These are phyloP conservation scores for Gloeostereum incarnatum DNA, from an alignment of 768 basidiomycete species.

Conservation along the genomic window DNA sequence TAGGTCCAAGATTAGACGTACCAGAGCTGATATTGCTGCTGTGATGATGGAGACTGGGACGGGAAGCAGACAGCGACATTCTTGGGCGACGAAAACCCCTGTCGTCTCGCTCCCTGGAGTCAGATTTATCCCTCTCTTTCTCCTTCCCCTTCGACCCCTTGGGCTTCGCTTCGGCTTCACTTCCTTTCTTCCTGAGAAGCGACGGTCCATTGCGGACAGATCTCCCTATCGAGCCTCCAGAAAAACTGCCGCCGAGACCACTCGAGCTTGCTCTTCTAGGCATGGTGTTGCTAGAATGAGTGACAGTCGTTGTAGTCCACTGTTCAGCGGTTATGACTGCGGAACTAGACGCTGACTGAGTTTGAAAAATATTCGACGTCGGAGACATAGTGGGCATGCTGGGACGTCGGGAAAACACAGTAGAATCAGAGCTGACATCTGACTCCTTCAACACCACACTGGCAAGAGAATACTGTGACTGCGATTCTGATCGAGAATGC, in stretches of 20 bases:
- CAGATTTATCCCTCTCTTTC: conserved; percentile 11
- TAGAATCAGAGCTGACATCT: not conserved
- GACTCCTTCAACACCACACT: not conserved
- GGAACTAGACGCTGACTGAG: conserved; percentile 3
- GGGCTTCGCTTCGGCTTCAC: conserved; percentile 10
- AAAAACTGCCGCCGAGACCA: conserved; percentile 7
- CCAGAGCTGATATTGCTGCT: not conserved
- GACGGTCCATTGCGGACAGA: conserved; percentile 11
- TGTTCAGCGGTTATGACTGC: not conserved
- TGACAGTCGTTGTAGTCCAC: conserved; percentile 12
- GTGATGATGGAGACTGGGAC: not conserved
- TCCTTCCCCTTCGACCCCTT: conserved; percentile 16
- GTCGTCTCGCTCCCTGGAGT: not conserved
- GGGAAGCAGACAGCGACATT: conserved; percentile 5
- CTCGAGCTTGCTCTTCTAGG: conserved; percentile 12
- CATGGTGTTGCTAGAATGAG: conserved; percentile 2
- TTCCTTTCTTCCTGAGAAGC: conserved; percentile 13
- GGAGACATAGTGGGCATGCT: conserved; percentile 13
- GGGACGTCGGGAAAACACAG: conserved; percentile 9
- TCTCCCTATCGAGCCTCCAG: conserved; percentile 10
- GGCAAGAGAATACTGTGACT: conserved; percentile 3
- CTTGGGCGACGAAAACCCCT: not conserved
- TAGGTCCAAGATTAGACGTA: conserved; percentile 1
- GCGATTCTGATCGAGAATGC: conserved; percentile 11
- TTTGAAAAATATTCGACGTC: not conserved